Evolutionary conservation across 2,329 filamentous ascomycete species (phyloP), one percentile per base, ranked within the genome.

Genomic region (Dendryphion nanum): DNA sequence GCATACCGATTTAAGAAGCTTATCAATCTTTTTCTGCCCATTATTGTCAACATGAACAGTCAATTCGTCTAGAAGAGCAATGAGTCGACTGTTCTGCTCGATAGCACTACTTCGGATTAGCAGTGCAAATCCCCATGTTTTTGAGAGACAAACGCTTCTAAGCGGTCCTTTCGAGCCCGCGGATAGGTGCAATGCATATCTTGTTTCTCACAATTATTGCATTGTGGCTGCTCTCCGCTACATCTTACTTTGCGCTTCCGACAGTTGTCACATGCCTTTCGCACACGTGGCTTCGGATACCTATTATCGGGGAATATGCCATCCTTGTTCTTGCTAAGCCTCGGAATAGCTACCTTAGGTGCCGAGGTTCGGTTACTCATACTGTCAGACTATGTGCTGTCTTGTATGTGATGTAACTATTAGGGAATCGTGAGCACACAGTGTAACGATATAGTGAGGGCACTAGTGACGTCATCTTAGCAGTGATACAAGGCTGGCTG

Each of bases 211-310:
- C 56, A 59, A 18, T 42, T 49, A 18, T 35, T 28, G 30, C 54
- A 58, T 7, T 40, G 33, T 4, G 56, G 56, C 6, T 34, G 30
- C 10, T 51, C 51, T 10, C 56, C 56, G 13, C 50, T 50, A 34
- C 56, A 59, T 30, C 44, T 55, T n/a, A 57, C 48, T 36, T 58
- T 57, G 38, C 53, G 48, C 29, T 38, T 57, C 18, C 53, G 53
- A 33, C 51, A 57, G 4, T 37, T 46, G 31, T 49, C 50, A 33
- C 53, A 57, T 24, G 53, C 53, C 40, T 51, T 48, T 18, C 30
- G 6, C 18, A 18, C 17, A 33, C 32, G 5, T n/a, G n/a, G n/a
- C n/a, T n/a, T n/a, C n/a, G n/a, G n/a, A n/a, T n/a, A n/a, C n/a
- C n/a, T n/a, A n/a, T n/a, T n/a, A n/a, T n/a, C n/a, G n/a, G n/a